Base-by-base conservation (phyloP, 2,329 filamentous ascomycete genomes). In the Penicillium fuscoglaucum region DNA sequence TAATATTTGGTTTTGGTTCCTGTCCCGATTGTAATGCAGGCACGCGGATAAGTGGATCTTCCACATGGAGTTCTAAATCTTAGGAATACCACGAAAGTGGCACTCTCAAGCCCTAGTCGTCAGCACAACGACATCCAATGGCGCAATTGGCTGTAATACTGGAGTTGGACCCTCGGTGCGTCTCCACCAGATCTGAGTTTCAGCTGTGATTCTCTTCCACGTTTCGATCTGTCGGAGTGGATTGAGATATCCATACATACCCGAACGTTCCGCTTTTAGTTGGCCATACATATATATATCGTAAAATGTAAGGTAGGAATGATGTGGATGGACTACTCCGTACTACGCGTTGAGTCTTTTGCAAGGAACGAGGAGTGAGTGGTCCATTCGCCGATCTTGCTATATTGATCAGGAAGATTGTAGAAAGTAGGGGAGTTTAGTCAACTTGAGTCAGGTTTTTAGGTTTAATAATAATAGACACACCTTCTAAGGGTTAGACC, bases 121-220 rank as follows among this genome's bases (percentile, higher is more conserved):
- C 28, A 31, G 9, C 6, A 21, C 19, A 31, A 28, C 21, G 8
- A 53, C 40, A 47, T 29, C 24, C 3, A 40, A 40, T 48, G 19
- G 43, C 15, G 41, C 33, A 28, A 48, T 48, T 54, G 52, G 52
- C 5, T 17, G 19, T 6, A 26, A 21, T n/a, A 39, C 7, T 47
- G 2, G 35, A 19, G 5, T 37, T 53, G 31, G 41, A 51, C 24
- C 48, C 37, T 47, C 37, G 37, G 33, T 6, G n/a, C 4, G 24
- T 39, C 52, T 24, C 52, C 52, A 54, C 52, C 6, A 40, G 41
- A 48, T 54, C 43, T 43, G n/a, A 24, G 12, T 37, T 53, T 46
- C 41, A 46, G 40, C 29, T 19, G 41, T n/a, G 41, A 39, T 29
- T 29, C 41, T 33, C 10, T 47, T 33, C 17, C 41, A 54, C 17